phyloP scores from a whole-genome alignment of 2,329 filamentous ascomycete species.

The Colletotrichum horii region DNA sequence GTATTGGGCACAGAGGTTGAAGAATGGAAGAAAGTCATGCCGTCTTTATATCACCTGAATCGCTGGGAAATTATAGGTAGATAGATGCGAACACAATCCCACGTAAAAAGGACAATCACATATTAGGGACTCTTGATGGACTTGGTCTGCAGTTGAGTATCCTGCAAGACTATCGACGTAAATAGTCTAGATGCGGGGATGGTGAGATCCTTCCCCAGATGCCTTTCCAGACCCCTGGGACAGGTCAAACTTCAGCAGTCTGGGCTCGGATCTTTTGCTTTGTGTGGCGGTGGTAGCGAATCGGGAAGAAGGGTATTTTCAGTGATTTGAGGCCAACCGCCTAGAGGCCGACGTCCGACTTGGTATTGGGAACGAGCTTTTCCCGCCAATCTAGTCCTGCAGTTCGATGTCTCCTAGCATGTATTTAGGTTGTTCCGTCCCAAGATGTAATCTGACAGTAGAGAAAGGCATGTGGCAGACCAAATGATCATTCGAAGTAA shows the following conservation, averaged over 20 bases:
- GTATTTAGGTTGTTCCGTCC: neutral
- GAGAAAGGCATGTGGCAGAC: neutral
- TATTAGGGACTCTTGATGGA: neutral
- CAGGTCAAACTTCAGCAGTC: neutral
- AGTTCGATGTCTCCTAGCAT: neutral
- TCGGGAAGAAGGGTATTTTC: neutral
- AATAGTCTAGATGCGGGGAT: neutral
- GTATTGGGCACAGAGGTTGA: neutral
- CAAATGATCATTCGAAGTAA: neutral
- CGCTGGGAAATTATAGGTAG: neutral
- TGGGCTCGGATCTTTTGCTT: neutral
- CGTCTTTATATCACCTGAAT: neutral
- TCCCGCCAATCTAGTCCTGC: neutral
- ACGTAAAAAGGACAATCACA: neutral
- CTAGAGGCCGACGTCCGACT: neutral
- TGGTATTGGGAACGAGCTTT: neutral
- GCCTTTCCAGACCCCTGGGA: neutral
- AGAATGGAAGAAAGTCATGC: accelerated
- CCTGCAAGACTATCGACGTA: neutral
- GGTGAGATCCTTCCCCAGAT: neutral
- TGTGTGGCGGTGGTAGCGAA: neutral
- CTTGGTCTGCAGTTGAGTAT: neutral
- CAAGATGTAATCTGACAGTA: neutral
- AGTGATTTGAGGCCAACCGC: neutral
- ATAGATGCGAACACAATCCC: neutral